Percentiles rank a stretch among this genome's conserved stretches.
Evolutionary conservation across 2,329 filamentous ascomycete species (phyloP).

Genomic region (Hypoxylon sp.): DNA sequence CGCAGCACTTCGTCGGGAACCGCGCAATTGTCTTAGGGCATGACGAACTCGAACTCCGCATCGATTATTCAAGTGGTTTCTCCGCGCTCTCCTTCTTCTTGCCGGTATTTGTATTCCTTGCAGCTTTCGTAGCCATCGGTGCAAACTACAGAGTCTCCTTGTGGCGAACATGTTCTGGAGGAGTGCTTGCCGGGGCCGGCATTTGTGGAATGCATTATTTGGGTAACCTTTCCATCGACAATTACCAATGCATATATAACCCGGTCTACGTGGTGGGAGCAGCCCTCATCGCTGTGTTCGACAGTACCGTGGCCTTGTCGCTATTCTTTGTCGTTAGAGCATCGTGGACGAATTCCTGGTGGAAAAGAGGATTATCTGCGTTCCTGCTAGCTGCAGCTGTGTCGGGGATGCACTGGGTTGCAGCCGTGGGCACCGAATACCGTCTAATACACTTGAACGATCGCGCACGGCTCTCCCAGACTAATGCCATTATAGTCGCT

Average conservation of each 20-base stretch:
- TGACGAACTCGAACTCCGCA: constrained; percentile 74
- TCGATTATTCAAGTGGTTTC: constrained; percentile 79
- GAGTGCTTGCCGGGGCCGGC: constrained; percentile 78
- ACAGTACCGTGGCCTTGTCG: constrained; percentile 77
- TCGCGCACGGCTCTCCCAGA: constrained; percentile 66
- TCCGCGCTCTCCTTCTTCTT: constrained; percentile 85
- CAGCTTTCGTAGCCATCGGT: constrained; percentile 79
- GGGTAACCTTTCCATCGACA: constrained; percentile 85
- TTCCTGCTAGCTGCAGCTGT: constrained; percentile 79
- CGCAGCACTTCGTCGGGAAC: constrained; percentile 86
- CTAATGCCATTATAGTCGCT: constrained; percentile 80
- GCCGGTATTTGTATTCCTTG: constrained; percentile 79
- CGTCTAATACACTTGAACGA: constrained; percentile 65
- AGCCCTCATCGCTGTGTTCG: constrained; percentile 78
- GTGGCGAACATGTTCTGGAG: constrained; percentile 73
- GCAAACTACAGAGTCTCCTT: constrained; percentile 70
- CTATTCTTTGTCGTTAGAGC: constrained; percentile 84
- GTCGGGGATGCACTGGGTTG: constrained; percentile 91
- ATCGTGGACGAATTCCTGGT: constrained; percentile 83
- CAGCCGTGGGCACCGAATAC: constrained; percentile 79
- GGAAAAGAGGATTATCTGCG: constrained; percentile 78
- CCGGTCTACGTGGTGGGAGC: constrained; percentile 75
- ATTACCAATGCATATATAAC: constrained; percentile 78
- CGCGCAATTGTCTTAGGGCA: constrained; percentile 79
- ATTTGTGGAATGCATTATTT: constrained; percentile 91